A percentile compares a stretch with the other conserved stretches of the same genome.
Evolutionary conservation across 2,329 filamentous ascomycete species (phyloP).

Genomic region (Penicillium brevicompactum): DNA sequence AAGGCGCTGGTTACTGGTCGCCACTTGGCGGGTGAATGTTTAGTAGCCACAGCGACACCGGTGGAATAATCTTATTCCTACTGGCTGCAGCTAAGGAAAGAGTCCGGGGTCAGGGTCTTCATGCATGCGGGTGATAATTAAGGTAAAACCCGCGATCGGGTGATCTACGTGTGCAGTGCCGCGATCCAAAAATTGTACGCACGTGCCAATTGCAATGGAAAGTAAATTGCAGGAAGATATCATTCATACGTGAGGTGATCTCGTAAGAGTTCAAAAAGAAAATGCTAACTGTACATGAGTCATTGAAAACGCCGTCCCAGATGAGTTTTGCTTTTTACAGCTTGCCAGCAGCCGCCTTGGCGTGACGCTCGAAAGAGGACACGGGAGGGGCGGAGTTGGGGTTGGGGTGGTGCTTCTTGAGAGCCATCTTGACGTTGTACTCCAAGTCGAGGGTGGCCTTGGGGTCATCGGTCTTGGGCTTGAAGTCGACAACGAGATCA

Average conservation of each 20-base stretch:
- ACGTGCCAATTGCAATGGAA: neutral
- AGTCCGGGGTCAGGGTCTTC: neutral
- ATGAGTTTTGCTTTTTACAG: conserved; percentile 6
- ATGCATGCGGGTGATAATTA: neutral
- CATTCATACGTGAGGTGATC: conserved; percentile 2
- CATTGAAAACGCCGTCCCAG: conserved; percentile 7
- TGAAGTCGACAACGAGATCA: conserved; percentile 61
- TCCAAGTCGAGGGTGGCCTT: conserved; percentile 62
- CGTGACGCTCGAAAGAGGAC: conserved; percentile 41
- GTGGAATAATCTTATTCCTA: neutral
- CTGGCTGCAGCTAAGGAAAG: neutral
- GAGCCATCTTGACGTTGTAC: conserved; percentile 63
- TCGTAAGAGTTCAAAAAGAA: conserved; percentile 3
- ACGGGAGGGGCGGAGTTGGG: conserved; percentile 42
- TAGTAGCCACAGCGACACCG: neutral
- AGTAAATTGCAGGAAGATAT: neutral
- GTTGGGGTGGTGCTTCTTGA: conserved; percentile 44
- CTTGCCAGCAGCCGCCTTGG: conserved; percentile 25
- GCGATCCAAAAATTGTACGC: neutral
- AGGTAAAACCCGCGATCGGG: neutral
- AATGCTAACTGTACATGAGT: conserved; percentile 13
- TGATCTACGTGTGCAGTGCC: neutral
- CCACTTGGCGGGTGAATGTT: neutral
- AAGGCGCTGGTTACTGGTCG: neutral
- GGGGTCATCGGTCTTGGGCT: conserved; percentile 52